Evolutionary conservation across 2,329 filamentous ascomycete species (phyloP).

Genomic region (Nigrospora osmanthi): DNA sequence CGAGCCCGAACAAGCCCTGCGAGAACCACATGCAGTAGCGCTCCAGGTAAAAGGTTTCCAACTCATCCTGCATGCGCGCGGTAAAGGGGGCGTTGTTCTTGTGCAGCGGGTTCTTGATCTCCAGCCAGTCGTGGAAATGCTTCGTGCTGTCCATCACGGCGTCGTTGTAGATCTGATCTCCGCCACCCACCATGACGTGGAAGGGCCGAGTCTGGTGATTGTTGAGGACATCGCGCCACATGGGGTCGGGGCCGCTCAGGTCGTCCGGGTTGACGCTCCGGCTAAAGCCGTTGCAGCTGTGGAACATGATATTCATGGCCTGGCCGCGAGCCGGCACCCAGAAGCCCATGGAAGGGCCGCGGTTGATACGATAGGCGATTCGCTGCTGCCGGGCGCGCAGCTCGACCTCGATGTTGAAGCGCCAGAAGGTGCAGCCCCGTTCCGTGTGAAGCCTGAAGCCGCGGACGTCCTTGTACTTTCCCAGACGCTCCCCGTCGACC

Average conservation of each 20-base stretch:
- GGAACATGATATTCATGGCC: conserved; percentile 98
- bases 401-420: conserved; percentile 92
- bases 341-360: conserved; percentile 80
- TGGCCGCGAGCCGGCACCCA: conserved; percentile 84
- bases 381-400: conserved; percentile 70
- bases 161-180: conserved; percentile 96
- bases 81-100: conserved; percentile 77
- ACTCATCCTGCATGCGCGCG: conserved; percentile 73
- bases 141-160: conserved; percentile 66
- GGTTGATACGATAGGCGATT: conserved; percentile 92
- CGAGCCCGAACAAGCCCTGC: conserved; percentile 87
- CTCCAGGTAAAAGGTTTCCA: conserved; percentile 83
- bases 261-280: conserved; percentile 67
- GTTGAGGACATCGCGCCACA: conserved; percentile 95
- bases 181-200: conserved; percentile 96
- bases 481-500: conserved; percentile 71
- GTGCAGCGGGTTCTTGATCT: conserved; percentile 68
- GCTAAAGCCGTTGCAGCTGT: conserved; percentile 96
- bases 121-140: conserved; percentile 77
- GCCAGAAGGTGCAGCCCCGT: conserved; percentile 89
- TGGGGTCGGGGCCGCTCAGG: conserved; percentile 85
- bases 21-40: conserved; percentile 95
- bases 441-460: conserved; percentile 80
- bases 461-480: conserved; percentile 74
- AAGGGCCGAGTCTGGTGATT: conserved; percentile 86